phyloP scores from a whole-genome alignment of 2,329 filamentous ascomycete species.

The Metarhizium rileyi region DNA sequence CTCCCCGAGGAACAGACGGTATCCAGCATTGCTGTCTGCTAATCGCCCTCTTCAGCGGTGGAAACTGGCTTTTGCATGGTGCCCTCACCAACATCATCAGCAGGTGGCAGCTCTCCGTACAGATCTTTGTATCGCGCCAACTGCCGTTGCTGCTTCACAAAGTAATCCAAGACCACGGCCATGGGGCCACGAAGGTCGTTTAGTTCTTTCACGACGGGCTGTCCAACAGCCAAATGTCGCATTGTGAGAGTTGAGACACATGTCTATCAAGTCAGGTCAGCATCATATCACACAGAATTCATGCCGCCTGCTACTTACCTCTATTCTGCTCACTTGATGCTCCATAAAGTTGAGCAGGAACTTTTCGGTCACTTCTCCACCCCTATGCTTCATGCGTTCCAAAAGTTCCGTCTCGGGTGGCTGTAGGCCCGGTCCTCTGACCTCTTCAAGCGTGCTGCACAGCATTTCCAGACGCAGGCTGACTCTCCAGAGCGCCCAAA shows the following conservation, averaged over 20 bases:
- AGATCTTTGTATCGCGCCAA: slow-evolving; percentile 49
- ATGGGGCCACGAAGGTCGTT: slow-evolving; percentile 72
- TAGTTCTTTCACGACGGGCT: slow-evolving; percentile 50
- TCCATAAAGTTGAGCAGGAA: slow-evolving; percentile 86
- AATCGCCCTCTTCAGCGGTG: slow-evolving; percentile 8
- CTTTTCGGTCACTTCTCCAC: slow-evolving; percentile 78
- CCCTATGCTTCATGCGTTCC: slow-evolving; percentile 55
- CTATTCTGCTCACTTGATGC: slow-evolving; percentile 90
- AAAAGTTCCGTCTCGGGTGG: slow-evolving; percentile 76
- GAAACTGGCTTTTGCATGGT: slow-evolving; percentile 11
- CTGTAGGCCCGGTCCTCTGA: slow-evolving; percentile 53
- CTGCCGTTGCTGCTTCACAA: slow-evolving; percentile 53
- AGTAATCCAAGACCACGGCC: slow-evolving; percentile 53
- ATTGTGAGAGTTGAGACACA: slow-evolving; percentile 71
- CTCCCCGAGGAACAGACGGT: too few relatives aligned
- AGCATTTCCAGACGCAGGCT: slow-evolving; percentile 87
- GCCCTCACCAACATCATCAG: slow-evolving; percentile 6
- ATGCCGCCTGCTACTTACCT: slow-evolving; percentile 52
- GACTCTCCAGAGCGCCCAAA: slow-evolving; percentile 86
- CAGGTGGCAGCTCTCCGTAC: slow-evolving; percentile 33
- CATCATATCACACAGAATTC: not conserved
- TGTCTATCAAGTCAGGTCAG: slow-evolving; percentile 42
- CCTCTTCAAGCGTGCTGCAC: slow-evolving; percentile 76
- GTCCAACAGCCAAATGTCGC: slow-evolving; percentile 68
- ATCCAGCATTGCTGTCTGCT: not conserved